Conservation (phyloP, 768 basidiomycete species). For the Termitomyces sp. region DNA sequence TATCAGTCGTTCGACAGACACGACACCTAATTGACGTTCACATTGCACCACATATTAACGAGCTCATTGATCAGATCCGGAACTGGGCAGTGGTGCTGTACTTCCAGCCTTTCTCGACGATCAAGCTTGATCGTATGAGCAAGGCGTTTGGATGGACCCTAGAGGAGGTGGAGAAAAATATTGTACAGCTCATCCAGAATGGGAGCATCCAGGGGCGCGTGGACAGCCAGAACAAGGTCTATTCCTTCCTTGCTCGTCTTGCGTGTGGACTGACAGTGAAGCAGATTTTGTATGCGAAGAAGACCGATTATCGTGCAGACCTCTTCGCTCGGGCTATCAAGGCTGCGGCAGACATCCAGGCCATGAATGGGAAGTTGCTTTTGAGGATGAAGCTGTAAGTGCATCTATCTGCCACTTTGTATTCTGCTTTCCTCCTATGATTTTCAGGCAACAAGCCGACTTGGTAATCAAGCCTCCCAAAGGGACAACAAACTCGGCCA, state of each 20-base stretch:
- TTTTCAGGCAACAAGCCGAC: constrained; percentile 73
- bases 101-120: constrained; percentile 86
- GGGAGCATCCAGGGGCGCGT: constrained; percentile 80
- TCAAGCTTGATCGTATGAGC: constrained; percentile 82
- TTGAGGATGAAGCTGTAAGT: constrained; percentile 75
- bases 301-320: constrained; percentile 73
- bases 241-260: neutral
- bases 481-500: constrained; percentile 24
- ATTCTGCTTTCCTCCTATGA: neutral
- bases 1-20: constrained; percentile 43
- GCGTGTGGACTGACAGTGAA: constrained; percentile 1
- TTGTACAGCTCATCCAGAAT: constrained; percentile 73
- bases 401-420: neutral
- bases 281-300: constrained; percentile 77
- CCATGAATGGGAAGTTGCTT: constrained; percentile 73
- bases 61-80: constrained; percentile 65
- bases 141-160: constrained; percentile 80
- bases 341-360: constrained; percentile 66
- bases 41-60: constrained; percentile 61
- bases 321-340: constrained; percentile 75
- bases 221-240: constrained; percentile 86
- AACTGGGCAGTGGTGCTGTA: constrained; percentile 82
- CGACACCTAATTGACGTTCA: constrained; percentile 79
- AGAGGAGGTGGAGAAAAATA: constrained; percentile 65
- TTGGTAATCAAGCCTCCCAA: constrained; percentile 68